Evolutionary conservation across 2,329 filamentous ascomycete genomes (phyloP), one percentile per base, ranked within the genome.

Genomic region (Colletotrichum navitas): DNA sequence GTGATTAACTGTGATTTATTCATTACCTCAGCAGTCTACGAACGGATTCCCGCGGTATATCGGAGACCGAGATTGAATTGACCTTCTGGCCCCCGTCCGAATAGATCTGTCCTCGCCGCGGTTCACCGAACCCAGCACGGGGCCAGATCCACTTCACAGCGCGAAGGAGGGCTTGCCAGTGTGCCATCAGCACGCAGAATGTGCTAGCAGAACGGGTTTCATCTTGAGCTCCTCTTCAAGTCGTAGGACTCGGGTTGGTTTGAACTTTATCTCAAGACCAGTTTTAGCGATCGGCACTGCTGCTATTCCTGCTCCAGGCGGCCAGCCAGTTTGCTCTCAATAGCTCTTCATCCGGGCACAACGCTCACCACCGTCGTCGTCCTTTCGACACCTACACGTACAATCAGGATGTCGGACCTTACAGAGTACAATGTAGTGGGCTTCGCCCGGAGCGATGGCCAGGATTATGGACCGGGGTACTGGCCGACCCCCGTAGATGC

Each of bases 361-460:
- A 41, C 34, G 21, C 36, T 55, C 49, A 47, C 21, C 39, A 11
- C 8, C 29, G 12, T 60, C 54, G 47, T 18, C 54, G 14, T 43
- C 45, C 26, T 26, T 51, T 26, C 43, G 36, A n/a, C 24, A 47
- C 36, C 14, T 26, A 39, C 11, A 34, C 36, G 16, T 24, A 26
- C 34, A 39, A 10, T 26, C 66, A 64, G n/a, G 12, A 68, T 71
- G 67, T 45, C 70, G 3, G 70, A 72, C 8, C 41, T 69, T 24
- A 52, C 60, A 36, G 70, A 72, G 21, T 72, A 66, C 52, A 47
- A 56, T 4, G 29, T 71, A 24, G 77, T 86, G 29, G 78, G 79
- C 62, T 79, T 86, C 51, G 80, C 79, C 7, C 82, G 85, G 62
- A 85, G 82, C 74, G 85, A 87, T 77, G 85, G 85, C 24, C 79